Evolutionary conservation across 805 yeast genomes (phyloP), one percentile per base, ranked within the genome.

Genomic region (Wickerhamiella kurtzmanii): DNA sequence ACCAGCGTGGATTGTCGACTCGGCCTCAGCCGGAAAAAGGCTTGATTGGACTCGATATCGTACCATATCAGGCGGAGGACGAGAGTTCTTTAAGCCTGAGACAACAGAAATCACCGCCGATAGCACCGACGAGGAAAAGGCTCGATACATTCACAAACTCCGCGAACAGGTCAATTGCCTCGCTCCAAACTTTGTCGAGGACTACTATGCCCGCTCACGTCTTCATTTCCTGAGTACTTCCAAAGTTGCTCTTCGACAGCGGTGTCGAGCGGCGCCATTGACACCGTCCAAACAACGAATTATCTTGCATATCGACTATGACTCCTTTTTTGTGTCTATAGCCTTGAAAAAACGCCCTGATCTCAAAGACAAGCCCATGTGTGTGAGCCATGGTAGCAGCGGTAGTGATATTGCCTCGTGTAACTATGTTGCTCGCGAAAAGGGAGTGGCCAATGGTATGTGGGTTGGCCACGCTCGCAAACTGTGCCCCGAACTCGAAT

Each of bases 251-350:
- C 64, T 92, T 20, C 69, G 84, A 43, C 67, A 75, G 2, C 73
- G 74, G 25, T 84, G 82, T 57, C 68, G 37, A 60, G 36, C 11
- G 17, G 19, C 35, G 15, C 44, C 28, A 2, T 13, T 5, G 3
- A 19, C 35, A 8, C n/a, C 16, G 2, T 45, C 32, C 35, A n/a
- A 15, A 9, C 48, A 41, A 2, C 49, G 38, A 18, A 25, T 72
- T 1, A 74, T 88, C 8, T 60, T 88, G 46, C 96, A 89, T 61
- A 71, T 89, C 32, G 98, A 89, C 61, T 89, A 87, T 62, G 98
- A 89, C 61, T 86, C 95, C 53, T 89, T 92, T 57, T 89, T 89
- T 64, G 96, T 88, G 2, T 73, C 94, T 0, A 96, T 82, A 0
- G 82, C 96, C 0, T 74, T 84, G 2, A 64, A 78, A 46, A 68